These are phyloP conservation scores for Trichophyton schoenleinii DNA, from an alignment of 2,329 filamentous ascomycete genomes.

Conservation along the genomic window DNA sequence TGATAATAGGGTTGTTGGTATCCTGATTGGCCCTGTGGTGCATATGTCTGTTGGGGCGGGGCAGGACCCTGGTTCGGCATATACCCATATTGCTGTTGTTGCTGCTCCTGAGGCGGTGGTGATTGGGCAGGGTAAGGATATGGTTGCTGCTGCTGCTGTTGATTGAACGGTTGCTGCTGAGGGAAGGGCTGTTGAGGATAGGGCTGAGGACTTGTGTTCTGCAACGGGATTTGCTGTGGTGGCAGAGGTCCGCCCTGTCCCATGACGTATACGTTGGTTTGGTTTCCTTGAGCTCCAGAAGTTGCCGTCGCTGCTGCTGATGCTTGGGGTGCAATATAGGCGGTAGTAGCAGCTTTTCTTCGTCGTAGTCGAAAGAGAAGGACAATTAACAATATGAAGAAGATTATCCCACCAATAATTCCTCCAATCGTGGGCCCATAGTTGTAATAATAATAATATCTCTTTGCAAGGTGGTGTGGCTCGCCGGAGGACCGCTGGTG, in stretches of 20 bases:
- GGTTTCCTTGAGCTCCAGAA: background rate
- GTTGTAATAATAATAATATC: background rate
- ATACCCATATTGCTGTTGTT: background rate
- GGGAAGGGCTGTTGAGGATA: background rate
- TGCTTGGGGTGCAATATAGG: background rate
- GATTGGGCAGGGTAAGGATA: background rate
- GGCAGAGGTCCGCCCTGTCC: background rate
- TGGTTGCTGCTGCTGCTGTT: background rate
- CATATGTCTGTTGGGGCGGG: background rate
- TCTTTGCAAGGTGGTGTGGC: background rate
- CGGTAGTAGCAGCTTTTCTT: background rate
- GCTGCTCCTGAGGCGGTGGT: background rate
- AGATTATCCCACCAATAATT: background rate
- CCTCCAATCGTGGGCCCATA: background rate
- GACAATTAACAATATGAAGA: background rate
- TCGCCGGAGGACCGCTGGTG: background rate
- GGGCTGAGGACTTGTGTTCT: background rate
- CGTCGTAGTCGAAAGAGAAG: background rate
- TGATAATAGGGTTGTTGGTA: background rate
- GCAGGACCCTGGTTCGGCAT: background rate
- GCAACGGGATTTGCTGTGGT: background rate
- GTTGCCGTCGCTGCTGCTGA: background rate
- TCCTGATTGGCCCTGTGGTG: background rate
- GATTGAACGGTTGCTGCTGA: background rate
- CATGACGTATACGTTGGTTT: conserved; percentile 1